phyloP scores from a whole-genome alignment of 2,329 filamentous ascomycete genomes.

The Trichophyton verrucosum region DNA sequence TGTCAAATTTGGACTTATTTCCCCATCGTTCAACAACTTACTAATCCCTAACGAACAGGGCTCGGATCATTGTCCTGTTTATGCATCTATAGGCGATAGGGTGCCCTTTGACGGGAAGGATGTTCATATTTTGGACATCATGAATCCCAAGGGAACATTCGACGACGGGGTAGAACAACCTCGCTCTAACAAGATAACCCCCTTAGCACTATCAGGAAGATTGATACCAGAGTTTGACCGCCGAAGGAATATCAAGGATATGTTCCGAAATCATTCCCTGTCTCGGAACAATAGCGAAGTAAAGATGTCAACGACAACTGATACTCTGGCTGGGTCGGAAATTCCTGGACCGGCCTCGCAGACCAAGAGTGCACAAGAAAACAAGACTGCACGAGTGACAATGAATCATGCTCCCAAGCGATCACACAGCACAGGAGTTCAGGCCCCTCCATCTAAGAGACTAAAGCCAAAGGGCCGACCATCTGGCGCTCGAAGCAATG shows the following conservation, averaged over 20 bases:
- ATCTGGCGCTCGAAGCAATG: not conserved
- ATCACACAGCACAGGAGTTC: not conserved
- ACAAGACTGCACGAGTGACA: not conserved
- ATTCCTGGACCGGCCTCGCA: not conserved
- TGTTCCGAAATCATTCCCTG: slow-evolving; percentile 47
- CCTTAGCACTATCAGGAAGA: slow-evolving; percentile 64
- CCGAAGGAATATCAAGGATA: slow-evolving; percentile 75
- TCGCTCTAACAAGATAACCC: slow-evolving; percentile 51
- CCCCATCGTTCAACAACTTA: slow-evolving; percentile 14
- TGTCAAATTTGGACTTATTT: not conserved
- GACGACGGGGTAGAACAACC: slow-evolving; percentile 52
- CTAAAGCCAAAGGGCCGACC: not conserved
- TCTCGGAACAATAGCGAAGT: slow-evolving; percentile 34
- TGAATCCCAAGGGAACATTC: slow-evolving; percentile 68
- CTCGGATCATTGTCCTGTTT: slow-evolving; percentile 94
- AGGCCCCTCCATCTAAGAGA: not conserved
- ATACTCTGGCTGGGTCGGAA: not conserved
- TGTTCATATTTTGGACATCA: slow-evolving; percentile 52
- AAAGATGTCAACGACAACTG: slow-evolving; percentile 23
- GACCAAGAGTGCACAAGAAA: not conserved
- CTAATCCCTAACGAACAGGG: slow-evolving; percentile 38
- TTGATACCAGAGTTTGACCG: slow-evolving; percentile 80
- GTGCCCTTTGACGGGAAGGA: slow-evolving; percentile 42
- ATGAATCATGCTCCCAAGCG: not conserved
- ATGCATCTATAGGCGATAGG: slow-evolving; percentile 55